phyloP scores from a whole-genome alignment of 192 early-diverging fungal genomes.

The Jimgerdemannia flammicorona region DNA sequence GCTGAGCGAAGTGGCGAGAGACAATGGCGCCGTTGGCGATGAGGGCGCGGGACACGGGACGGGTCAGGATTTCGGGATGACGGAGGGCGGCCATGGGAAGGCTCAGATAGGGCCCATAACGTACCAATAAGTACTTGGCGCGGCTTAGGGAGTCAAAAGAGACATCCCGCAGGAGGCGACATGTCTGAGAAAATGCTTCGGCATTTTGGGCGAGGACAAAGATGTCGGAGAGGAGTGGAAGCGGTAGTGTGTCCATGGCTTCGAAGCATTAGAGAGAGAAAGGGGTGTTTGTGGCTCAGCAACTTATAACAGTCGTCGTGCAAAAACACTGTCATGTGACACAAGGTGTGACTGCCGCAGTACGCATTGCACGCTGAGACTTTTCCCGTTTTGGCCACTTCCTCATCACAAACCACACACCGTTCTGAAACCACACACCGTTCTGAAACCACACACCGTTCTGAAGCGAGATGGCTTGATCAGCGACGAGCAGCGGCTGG shows the following conservation, averaged over 20 bases:
- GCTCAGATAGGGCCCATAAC: neutral
- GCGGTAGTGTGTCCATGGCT: neutral
- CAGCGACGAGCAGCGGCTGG: no score
- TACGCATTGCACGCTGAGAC: no score
- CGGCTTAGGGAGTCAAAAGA: neutral
- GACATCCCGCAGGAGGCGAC: neutral
- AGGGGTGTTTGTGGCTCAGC: no score
- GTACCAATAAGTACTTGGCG: neutral
- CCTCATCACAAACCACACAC: no score
- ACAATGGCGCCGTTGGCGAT: neutral
- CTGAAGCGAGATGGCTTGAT: no score
- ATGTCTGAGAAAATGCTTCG: neutral
- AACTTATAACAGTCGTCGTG: no score
- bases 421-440: no score
- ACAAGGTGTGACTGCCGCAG: no score
- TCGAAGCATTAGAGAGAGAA: no score
- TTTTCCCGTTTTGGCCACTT: no score
- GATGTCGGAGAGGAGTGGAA: neutral
- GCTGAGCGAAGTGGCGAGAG: neutral
- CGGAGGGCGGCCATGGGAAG: neutral
- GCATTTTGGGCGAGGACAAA: neutral
- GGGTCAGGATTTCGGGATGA: neutral
- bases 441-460: no score
- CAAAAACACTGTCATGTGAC: no score
- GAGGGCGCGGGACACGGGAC: neutral